phyloP scores from a whole-genome alignment of 257 asterid species.

The Oldenlandia corymbosa region DNA sequence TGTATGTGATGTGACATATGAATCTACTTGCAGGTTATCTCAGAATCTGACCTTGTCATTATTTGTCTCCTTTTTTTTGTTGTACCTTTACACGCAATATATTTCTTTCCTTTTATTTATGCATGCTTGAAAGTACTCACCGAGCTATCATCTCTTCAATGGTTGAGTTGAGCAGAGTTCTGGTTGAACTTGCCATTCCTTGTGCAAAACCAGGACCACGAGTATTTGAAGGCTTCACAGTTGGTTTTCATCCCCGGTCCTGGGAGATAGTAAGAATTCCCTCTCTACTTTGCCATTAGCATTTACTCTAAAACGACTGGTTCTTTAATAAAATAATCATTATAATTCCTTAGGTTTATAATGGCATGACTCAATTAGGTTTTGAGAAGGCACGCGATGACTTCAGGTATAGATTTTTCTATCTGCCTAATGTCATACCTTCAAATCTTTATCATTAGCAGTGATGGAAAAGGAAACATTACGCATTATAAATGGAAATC shows the following conservation, averaged over 20 bases:
- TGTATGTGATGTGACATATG: slow-evolving; percentile 75
- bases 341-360: slow-evolving; percentile 56
- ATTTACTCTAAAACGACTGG: not conserved
- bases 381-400: slow-evolving; percentile 69
- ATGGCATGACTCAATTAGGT: slow-evolving; percentile 93
- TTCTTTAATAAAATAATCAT: slow-evolving; percentile 16
- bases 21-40: slow-evolving; percentile 77
- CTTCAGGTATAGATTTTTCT: slow-evolving; percentile 52
- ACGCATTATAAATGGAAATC: too few relatives aligned
- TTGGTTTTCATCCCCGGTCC: slow-evolving; percentile 89
- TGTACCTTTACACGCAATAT: slow-evolving; percentile 1
- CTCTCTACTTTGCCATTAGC: slow-evolving; percentile 15
- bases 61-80: not conserved
- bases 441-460: not conserved
- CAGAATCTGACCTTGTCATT: slow-evolving; percentile 5
- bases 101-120: not conserved
- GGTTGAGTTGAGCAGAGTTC: slow-evolving; percentile 50
- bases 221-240: slow-evolving; percentile 89
- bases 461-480: not conserved
- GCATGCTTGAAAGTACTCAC: not conserved
- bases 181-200: slow-evolving; percentile 86
- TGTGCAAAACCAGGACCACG: slow-evolving; percentile 75
- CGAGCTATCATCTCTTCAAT: slow-evolving; percentile 6
- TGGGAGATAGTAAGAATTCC: slow-evolving; percentile 74
- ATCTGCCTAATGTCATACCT: not conserved